Evolutionary conservation across 352 stramenopile genomes (phyloP).

Genomic region (Globisporangium radiosum): DNA sequence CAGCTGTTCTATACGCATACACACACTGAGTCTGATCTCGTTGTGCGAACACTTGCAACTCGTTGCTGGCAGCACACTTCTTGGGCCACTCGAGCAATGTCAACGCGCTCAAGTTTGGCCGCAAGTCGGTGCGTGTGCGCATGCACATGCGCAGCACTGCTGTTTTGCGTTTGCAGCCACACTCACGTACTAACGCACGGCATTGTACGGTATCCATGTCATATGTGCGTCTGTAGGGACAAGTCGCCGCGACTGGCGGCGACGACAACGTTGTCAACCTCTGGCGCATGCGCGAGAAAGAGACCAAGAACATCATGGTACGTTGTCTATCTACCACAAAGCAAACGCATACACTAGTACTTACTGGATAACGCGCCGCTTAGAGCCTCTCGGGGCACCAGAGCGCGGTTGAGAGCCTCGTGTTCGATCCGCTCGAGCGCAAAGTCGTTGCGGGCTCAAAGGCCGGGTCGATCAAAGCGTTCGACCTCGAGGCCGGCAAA

Average conservation of each 20-base stretch:
- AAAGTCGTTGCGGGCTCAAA: slow-evolving; percentile 75
- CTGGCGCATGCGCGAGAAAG: slow-evolving; percentile 81
- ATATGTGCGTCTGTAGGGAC: slow-evolving; percentile 26
- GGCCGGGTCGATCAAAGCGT: slow-evolving; percentile 79
- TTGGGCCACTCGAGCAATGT: slow-evolving; percentile 74
- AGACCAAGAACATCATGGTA: slow-evolving; percentile 88
- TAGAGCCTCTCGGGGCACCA: slow-evolving; percentile 74
- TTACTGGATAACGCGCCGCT: background rate
- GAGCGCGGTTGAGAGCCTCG: slow-evolving; percentile 69
- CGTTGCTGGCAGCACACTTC: slow-evolving; percentile 48
- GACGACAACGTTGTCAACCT: slow-evolving; percentile 80
- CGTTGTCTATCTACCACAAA: background rate
- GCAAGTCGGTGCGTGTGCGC: slow-evolving; percentile 53
- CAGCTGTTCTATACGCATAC: too few relatives aligned
- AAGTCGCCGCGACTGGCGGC: slow-evolving; percentile 71
- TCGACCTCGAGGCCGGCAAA: slow-evolving; percentile 76
- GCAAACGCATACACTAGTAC: background rate
- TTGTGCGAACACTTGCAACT: too few relatives aligned
- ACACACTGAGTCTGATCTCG: too few relatives aligned
- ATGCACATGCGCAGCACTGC: background rate
- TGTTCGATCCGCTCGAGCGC: slow-evolving; percentile 73
- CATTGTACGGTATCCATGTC: background rate
- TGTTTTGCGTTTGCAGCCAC: background rate
- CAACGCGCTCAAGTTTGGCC: slow-evolving; percentile 77
- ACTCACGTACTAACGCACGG: background rate